These are phyloP conservation scores for Fraxinus greggii DNA, from an alignment of 305 asterid genomes.

Conservation along the genomic window DNA sequence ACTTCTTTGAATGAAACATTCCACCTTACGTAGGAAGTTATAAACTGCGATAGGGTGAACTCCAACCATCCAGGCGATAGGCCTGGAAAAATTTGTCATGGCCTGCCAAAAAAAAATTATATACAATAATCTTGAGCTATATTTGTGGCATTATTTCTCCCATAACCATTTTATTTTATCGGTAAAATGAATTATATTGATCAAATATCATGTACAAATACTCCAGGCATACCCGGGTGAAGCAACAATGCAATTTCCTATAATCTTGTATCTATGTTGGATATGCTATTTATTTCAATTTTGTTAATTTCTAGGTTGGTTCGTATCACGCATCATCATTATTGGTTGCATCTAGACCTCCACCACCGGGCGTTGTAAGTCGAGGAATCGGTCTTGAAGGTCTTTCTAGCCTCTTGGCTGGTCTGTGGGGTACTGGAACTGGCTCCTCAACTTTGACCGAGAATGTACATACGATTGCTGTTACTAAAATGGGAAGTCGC, in stretches of 20 bases:
- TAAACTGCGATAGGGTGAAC: background rate
- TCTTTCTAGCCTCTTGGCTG: constrained; percentile 84
- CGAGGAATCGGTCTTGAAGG: constrained; percentile 99
- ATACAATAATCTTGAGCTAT: background rate
- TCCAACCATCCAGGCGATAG: background rate
- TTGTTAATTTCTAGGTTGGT: constrained; percentile 60
- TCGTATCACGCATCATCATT: constrained; percentile 95
- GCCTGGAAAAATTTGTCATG: background rate
- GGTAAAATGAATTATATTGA: too few relatives aligned
- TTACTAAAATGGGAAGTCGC: constrained; percentile 98
- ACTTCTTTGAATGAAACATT: background rate
- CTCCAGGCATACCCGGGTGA: too few relatives aligned
- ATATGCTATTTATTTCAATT: background rate
- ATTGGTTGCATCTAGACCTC: constrained; percentile 96
- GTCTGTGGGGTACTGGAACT: constrained; percentile 96
- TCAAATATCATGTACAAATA: too few relatives aligned
- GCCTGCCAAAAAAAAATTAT: background rate
- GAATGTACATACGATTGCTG: constrained; percentile 97
- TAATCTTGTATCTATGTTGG: background rate
- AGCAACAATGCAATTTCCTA: too few relatives aligned
- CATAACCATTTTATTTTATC: too few relatives aligned
- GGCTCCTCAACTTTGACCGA: constrained; percentile 94
- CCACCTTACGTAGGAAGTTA: background rate
- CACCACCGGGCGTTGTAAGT: constrained; percentile 86
- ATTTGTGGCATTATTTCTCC: background rate